Evolutionary conservation across 805 yeast species (phyloP).

Genomic region (Starmerella bombi): DNA sequence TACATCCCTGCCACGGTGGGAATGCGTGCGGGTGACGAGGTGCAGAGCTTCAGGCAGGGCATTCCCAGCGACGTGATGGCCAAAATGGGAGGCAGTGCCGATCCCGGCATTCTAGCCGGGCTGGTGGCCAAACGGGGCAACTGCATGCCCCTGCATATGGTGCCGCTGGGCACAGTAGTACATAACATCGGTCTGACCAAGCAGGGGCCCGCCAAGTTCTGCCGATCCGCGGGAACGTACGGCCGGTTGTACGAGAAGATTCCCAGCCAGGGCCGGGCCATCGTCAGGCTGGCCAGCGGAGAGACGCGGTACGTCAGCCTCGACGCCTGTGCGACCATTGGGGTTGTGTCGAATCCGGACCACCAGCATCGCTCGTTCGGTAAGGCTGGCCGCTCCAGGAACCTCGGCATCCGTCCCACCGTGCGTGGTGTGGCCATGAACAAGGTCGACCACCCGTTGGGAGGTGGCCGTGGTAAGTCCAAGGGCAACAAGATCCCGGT

Average conservation of each 20-base stretch:
- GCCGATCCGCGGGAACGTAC: slow-evolving; percentile 89
- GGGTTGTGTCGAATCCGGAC: slow-evolving; percentile 82
- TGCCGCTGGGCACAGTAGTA: slow-evolving; percentile 85
- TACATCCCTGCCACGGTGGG: slow-evolving; percentile 90
- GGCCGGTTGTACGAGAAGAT: slow-evolving; percentile 75
- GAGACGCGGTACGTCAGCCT: slow-evolving; percentile 82
- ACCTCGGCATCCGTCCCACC: slow-evolving; percentile 84
- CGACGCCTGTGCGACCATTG: slow-evolving; percentile 86
- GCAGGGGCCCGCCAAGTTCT: slow-evolving; percentile 72
- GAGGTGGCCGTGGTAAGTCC: slow-evolving; percentile 99
- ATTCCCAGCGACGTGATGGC: slow-evolving; percentile 59
- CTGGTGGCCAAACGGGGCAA: slow-evolving; percentile 86
- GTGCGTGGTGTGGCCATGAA: slow-evolving; percentile 98
- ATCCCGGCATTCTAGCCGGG: slow-evolving; percentile 79
- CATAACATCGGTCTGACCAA: slow-evolving; percentile 74
- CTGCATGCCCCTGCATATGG: slow-evolving; percentile 81
- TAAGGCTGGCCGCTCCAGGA: slow-evolving; percentile 91
- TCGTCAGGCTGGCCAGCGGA: slow-evolving; percentile 75
- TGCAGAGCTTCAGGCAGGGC: slow-evolving; percentile 82
- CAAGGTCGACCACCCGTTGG: slow-evolving; percentile 94
- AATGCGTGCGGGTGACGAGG: slow-evolving; percentile 78
- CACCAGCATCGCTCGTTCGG: slow-evolving; percentile 84
- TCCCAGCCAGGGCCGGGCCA: slow-evolving; percentile 55
- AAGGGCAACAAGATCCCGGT: slow-evolving; percentile 89
- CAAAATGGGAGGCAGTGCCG: slow-evolving; percentile 84